phyloP scores from a whole-genome alignment of 768 basidiomycete genomes.

The Russula vinacea region DNA sequence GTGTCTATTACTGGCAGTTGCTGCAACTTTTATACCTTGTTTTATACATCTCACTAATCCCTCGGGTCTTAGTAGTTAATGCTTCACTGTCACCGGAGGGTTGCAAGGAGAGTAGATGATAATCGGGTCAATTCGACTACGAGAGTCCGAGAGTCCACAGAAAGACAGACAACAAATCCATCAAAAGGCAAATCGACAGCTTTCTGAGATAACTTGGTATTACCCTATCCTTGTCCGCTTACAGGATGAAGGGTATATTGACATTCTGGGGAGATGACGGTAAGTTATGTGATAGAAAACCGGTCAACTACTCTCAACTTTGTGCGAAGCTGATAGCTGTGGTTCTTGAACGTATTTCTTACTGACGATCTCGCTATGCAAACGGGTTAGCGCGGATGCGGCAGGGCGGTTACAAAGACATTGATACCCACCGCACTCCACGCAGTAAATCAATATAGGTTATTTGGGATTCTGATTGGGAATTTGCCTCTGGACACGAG shows the following conservation, averaged over 20 bases:
- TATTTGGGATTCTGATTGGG: conserved; percentile 46
- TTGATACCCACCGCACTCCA: conserved; percentile 19
- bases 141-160: not conserved
- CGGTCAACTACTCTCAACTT: conserved; percentile 44
- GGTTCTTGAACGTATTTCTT: conserved; percentile 66
- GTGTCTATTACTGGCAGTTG: no score
- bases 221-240: not conserved
- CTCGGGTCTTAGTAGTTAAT: no score
- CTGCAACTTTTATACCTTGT: no score
- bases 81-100: no score
- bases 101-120: not conserved
- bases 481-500: conserved; percentile 15
- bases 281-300: not conserved
- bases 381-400: not conserved
- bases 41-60: not conserved
- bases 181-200: not conserved
- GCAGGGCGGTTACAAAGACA: not conserved
- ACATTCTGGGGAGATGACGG: conserved; percentile 4
- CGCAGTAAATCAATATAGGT: conserved; percentile 23
- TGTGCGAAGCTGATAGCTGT: conserved; percentile 71
- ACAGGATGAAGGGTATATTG: conserved; percentile 13
- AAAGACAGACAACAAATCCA: not conserved
- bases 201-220: no score
- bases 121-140: not conserved
- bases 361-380: conserved; percentile 48